Percentiles rank a stretch among this genome's conserved stretches.
These are phyloP conservation scores for Malus sylvestris DNA, from an alignment of 306 rosid species.

Conservation along the genomic window DNA sequence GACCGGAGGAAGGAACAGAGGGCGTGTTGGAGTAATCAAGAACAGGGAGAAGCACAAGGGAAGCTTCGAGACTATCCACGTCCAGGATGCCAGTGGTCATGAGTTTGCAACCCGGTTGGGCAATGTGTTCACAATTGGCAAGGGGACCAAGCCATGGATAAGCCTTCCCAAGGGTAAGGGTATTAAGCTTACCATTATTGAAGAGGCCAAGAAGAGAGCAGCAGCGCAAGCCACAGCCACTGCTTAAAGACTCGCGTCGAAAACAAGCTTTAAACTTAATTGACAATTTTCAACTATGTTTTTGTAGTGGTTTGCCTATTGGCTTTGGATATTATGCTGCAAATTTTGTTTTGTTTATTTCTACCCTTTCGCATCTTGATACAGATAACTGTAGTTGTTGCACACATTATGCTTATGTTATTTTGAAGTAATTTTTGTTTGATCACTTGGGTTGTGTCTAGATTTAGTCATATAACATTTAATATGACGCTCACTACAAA, in stretches of 20 bases:
- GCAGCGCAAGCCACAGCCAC: conserved; percentile 51
- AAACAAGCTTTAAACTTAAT: conserved; percentile 6
- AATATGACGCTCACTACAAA: no score
- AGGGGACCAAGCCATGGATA: conserved; percentile 71
- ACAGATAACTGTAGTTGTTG: neutral
- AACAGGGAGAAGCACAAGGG: conserved; percentile 84
- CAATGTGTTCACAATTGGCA: conserved; percentile 63
- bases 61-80: conserved; percentile 62
- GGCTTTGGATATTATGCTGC: neutral
- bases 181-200: conserved; percentile 67
- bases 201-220: conserved; percentile 73
- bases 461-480: neutral
- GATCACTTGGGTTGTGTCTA: neutral
- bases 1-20: conserved; percentile 72
- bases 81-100: conserved; percentile 78
- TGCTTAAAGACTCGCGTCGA: conserved; percentile 21
- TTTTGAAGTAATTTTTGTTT: neutral
- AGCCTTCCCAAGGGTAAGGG: conserved; percentile 90
- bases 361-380: neutral
- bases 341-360: neutral
- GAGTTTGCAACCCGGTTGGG: conserved; percentile 68
- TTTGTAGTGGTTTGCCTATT: neutral
- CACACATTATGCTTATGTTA: neutral
- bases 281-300: neutral
- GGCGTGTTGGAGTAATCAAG: conserved; percentile 80